Percentiles rank a stretch among this genome's conserved stretches.
Conservation (phyloP, 768 basidiomycete species). For the Tulasnella sp. region DNA sequence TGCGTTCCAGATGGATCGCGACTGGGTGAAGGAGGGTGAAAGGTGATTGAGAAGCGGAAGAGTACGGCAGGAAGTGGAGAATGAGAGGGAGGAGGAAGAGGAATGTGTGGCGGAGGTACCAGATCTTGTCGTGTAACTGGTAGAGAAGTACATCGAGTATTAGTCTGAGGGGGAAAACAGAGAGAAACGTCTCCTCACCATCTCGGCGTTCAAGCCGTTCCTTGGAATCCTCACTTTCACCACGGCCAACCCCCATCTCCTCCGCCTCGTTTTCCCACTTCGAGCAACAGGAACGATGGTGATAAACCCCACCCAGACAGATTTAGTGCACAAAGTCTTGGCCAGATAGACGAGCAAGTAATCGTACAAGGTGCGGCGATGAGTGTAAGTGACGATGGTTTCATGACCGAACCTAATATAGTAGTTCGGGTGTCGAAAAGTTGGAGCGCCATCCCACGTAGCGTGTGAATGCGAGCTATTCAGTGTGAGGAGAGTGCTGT, state of each 20-base stretch:
- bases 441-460: constrained; percentile 30
- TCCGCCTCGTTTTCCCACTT: constrained; percentile 38
- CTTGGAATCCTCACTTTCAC: constrained; percentile 45
- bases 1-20: constrained; percentile 33
- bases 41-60: constrained; percentile 30
- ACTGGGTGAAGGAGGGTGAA: constrained; percentile 27
- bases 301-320: constrained; percentile 45
- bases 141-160: background rate
- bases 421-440: constrained; percentile 51
- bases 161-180: background rate
- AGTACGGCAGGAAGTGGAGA: constrained; percentile 39
- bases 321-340: constrained; percentile 49
- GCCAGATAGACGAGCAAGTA: constrained; percentile 54
- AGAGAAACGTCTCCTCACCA: constrained; percentile 31
- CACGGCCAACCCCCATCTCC: constrained; percentile 40
- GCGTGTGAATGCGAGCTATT: background rate
- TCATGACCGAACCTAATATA: constrained; percentile 69
- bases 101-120: constrained; percentile 45
- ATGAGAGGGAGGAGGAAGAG: constrained; percentile 52
- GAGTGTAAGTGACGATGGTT: constrained; percentile 53
- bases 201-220: constrained; percentile 34
- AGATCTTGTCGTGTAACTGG: constrained; percentile 61
- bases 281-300: constrained; percentile 41
- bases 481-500: background rate
- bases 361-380: constrained; percentile 54